Conservation (phyloP, 2,329 filamentous ascomycete genomes). For the Penicillium brasilianum region DNA sequence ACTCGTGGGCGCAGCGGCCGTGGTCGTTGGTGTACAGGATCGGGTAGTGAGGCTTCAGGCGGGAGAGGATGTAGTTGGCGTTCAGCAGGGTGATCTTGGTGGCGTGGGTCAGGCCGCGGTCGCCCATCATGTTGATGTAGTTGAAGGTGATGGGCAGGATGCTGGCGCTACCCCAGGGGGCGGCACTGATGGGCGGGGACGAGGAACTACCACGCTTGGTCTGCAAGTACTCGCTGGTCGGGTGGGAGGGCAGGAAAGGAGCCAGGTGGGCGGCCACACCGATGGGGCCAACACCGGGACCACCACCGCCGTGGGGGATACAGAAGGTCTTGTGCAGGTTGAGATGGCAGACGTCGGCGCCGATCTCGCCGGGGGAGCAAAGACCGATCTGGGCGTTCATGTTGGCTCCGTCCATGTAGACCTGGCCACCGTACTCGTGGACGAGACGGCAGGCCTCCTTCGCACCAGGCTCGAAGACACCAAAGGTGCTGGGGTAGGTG, state of each 20-base stretch:
- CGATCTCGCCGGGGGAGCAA: slow-evolving; percentile 92
- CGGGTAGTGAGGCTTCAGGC: slow-evolving; percentile 81
- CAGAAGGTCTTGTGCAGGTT: slow-evolving; percentile 99
- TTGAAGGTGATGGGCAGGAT: slow-evolving; percentile 95
- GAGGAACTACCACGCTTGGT: slow-evolving; percentile 53
- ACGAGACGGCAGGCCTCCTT: slow-evolving; percentile 85
- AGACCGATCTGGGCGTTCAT: slow-evolving; percentile 98
- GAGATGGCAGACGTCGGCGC: slow-evolving; percentile 93
- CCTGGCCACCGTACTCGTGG: slow-evolving; percentile 85
- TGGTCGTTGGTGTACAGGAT: slow-evolving; percentile 93
- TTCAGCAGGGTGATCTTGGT: slow-evolving; percentile 94
- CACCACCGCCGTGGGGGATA: slow-evolving; percentile 93
- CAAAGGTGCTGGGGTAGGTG: slow-evolving; percentile 93
- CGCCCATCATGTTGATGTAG: slow-evolving; percentile 93
- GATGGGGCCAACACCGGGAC: slow-evolving; percentile 91
- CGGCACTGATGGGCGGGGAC: slow-evolving; percentile 74
- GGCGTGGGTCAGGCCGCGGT: slow-evolving; percentile 79
- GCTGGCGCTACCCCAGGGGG: slow-evolving; percentile 84
- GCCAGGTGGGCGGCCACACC: slow-evolving; percentile 83
- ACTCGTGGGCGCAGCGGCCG: slow-evolving; percentile 92
- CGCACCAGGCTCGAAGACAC: slow-evolving; percentile 89
- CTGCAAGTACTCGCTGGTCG: slow-evolving; percentile 58
- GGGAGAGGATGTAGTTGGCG: slow-evolving; percentile 93
- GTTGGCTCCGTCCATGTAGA: slow-evolving; percentile 99
- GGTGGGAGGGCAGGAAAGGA: slow-evolving; percentile 76